Evolutionary conservation across 148 eudicot species (phyloP).

Genomic region (Rhododendron mucronatum): DNA sequence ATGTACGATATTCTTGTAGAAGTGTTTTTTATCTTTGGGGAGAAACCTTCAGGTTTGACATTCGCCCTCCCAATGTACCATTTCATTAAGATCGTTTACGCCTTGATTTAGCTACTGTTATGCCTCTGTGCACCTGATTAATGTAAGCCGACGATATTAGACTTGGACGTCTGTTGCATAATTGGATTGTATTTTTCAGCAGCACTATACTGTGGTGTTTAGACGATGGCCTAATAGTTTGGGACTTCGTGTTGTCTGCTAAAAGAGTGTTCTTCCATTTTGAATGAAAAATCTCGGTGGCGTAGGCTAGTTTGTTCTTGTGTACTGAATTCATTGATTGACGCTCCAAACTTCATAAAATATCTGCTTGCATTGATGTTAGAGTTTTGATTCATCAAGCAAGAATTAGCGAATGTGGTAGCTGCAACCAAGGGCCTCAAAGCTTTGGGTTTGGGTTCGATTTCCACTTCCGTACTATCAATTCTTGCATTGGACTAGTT

Average conservation of each 20-base stretch:
- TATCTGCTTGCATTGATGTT: neutral
- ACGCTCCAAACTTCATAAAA: neutral
- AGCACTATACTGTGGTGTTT: neutral
- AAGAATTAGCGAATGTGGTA: no score
- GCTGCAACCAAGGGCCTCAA: neutral
- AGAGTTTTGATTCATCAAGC: neutral
- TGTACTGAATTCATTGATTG: neutral
- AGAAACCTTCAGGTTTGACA: neutral
- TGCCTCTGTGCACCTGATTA: neutral
- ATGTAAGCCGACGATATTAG: neutral
- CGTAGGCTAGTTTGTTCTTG: neutral
- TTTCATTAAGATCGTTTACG: neutral
- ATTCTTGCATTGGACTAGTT: neutral
- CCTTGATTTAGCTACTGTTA: neutral
- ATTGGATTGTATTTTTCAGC: neutral
- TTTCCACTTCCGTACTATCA: neutral
- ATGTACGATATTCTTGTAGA: neutral
- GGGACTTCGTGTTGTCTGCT: neutral
- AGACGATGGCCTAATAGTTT: neutral
- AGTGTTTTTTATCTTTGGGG: neutral
- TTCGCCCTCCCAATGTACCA: neutral
- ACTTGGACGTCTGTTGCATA: neutral
- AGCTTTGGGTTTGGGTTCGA: neutral
- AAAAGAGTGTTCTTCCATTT: neutral
- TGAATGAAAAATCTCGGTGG: neutral